Conservation (phyloP, 2,329 filamentous ascomycete species). For the Fusarium nodosum region DNA sequence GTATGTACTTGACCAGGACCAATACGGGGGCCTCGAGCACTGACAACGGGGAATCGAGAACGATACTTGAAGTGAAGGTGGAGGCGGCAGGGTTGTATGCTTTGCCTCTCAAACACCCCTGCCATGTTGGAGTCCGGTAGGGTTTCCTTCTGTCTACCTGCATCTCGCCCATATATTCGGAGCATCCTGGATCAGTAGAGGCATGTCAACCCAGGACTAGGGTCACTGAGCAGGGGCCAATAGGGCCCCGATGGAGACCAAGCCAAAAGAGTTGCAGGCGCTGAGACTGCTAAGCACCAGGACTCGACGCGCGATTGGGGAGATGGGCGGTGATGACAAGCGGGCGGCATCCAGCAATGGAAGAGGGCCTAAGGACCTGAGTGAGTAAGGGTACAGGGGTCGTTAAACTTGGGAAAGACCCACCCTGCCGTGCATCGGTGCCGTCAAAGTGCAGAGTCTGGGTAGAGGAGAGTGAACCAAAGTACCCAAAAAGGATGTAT, state of each 20-base stretch:
- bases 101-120: slow-evolving; percentile 35
- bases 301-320: slow-evolving; percentile 46
- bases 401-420: slow-evolving; percentile 34
- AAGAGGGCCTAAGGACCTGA: slow-evolving; percentile 22
- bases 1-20: slow-evolving; percentile 31
- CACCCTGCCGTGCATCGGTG: slow-evolving; percentile 36
- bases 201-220: slow-evolving; percentile 42
- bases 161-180: slow-evolving; percentile 47
- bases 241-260: slow-evolving; percentile 37
- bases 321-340: slow-evolving; percentile 45
- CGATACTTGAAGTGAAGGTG: slow-evolving; percentile 41
- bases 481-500: slow-evolving; percentile 26
- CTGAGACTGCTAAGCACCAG: slow-evolving; percentile 39
- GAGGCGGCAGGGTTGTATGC: slow-evolving; percentile 33
- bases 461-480: slow-evolving; percentile 24
- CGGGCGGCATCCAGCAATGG: slow-evolving; percentile 40
- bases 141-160: slow-evolving; percentile 41
- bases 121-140: slow-evolving; percentile 35
- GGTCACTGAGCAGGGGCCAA: slow-evolving; percentile 43
- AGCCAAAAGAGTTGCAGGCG: slow-evolving; percentile 38
- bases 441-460: slow-evolving; percentile 35
- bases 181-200: slow-evolving; percentile 41
- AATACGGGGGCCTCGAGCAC: slow-evolving; percentile 37
- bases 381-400: slow-evolving; percentile 36
- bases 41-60: slow-evolving; percentile 35